A percentile compares a stretch with the other conserved stretches of the same genome.
These are phyloP conservation scores for Sclerotinia nivalis DNA, from an alignment of 2,329 filamentous ascomycete species.

Conservation along the genomic window DNA sequence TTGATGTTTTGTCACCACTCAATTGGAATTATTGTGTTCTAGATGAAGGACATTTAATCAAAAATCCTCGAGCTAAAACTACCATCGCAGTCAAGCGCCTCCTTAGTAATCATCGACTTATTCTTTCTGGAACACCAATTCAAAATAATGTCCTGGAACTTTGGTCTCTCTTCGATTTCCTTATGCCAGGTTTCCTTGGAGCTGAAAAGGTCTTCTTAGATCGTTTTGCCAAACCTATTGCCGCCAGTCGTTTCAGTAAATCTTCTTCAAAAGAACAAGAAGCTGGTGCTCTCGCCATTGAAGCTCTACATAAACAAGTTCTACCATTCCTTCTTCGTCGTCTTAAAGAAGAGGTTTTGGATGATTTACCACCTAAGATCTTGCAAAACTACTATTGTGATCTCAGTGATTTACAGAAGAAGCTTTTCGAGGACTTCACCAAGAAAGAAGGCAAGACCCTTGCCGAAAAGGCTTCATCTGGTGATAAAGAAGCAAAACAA, in stretches of 20 bases:
- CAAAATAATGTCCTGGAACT: slow-evolving; percentile 97
- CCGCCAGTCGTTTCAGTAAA: slow-evolving; percentile 91
- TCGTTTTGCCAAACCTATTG: slow-evolving; percentile 85
- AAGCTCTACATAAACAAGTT: slow-evolving; percentile 98
- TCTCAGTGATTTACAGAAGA: slow-evolving; percentile 89
- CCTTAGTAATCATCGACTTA: slow-evolving; percentile 88
- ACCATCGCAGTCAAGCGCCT: slow-evolving; percentile 89
- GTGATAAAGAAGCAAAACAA: slow-evolving; percentile 91
- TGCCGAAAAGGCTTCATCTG: slow-evolving; percentile 76
- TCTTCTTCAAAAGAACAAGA: slow-evolving; percentile 98
- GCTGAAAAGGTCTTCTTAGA: slow-evolving; percentile 94
- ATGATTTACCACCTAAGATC: slow-evolving; percentile 96
- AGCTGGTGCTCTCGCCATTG: slow-evolving; percentile 90
- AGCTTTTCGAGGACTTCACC: slow-evolving; percentile 93
- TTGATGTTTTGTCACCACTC: slow-evolving; percentile 77
- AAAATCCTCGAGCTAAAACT: slow-evolving; percentile 97
- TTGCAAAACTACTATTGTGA: slow-evolving; percentile 99
- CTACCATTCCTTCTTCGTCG: slow-evolving; percentile 93
- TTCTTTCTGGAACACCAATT: slow-evolving; percentile 94
- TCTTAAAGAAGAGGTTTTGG: slow-evolving; percentile 94
- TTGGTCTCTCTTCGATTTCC: slow-evolving; percentile 97
- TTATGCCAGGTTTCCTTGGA: slow-evolving; percentile 97
- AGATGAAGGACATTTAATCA: slow-evolving; percentile 97
- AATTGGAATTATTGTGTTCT: slow-evolving; percentile 98
- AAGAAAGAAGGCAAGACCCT: slow-evolving; percentile 91